These are phyloP conservation scores for Backusella mclennaniae DNA, from an alignment of 192 early-diverging fungal species.

Conservation along the genomic window DNA sequence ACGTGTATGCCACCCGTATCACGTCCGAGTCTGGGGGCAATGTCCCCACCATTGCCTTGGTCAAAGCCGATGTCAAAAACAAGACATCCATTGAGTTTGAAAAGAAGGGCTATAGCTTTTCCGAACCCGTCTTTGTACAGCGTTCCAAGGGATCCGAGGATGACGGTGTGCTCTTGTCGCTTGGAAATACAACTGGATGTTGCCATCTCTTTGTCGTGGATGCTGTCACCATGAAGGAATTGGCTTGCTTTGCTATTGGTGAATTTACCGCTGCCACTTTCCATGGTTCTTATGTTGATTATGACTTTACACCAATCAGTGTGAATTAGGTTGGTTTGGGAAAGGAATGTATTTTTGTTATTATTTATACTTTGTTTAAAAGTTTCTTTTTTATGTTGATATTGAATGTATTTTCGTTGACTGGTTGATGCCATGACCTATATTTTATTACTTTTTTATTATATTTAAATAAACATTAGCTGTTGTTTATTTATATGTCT, in stretches of 20 bases:
- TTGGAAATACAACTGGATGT: slow-evolving; percentile 31
- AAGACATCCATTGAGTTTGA: not conserved
- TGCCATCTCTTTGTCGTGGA: slow-evolving; percentile 49
- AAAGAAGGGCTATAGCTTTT: slow-evolving; percentile 2
- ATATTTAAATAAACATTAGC: too few species aligned
- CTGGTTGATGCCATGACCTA: too few species aligned
- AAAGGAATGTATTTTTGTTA: not conserved
- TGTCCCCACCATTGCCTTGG: not conserved
- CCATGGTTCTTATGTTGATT: slow-evolving; percentile 22
- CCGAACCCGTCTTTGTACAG: slow-evolving; percentile 57
- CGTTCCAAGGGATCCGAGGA: slow-evolving; percentile 49
- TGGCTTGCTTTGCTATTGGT: slow-evolving; percentile 45
- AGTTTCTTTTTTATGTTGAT: not conserved
- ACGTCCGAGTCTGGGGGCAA: not conserved
- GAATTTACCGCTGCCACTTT: slow-evolving; percentile 8
- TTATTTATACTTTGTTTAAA: not conserved
- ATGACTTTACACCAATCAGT: slow-evolving; percentile 1
- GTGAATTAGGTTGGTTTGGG: not conserved
- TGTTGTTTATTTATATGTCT: too few species aligned
- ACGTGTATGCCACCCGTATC: not conserved
- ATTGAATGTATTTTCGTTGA: too few species aligned
- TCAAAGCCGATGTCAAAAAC: not conserved
- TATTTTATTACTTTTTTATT: too few species aligned
- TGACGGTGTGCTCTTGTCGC: slow-evolving; percentile 52
- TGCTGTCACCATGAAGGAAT: slow-evolving; percentile 46